phyloP scores from a whole-genome alignment of 2,329 filamentous ascomycete species.

The Hortaea sp. region DNA sequence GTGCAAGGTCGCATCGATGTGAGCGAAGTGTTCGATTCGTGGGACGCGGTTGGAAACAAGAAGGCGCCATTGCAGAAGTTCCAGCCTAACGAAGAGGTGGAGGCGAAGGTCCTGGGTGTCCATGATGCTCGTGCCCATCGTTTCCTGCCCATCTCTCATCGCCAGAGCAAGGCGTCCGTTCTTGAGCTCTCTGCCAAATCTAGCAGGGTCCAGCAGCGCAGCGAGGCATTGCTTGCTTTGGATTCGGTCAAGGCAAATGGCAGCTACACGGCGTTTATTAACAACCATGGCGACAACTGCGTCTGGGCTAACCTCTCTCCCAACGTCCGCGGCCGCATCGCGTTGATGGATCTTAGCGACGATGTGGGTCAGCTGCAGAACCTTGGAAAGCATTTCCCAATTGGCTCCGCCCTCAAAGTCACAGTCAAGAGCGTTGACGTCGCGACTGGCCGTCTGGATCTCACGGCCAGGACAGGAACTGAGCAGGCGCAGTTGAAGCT shows the following conservation, averaged over 20 bases:
- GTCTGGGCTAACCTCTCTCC: slow-evolving; percentile 89
- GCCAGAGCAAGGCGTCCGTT: slow-evolving; percentile 64
- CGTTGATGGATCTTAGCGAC: slow-evolving; percentile 74
- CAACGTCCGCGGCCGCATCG: slow-evolving; percentile 74
- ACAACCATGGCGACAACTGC: slow-evolving; percentile 70
- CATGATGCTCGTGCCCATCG: slow-evolving; percentile 85
- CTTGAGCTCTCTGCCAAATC: slow-evolving; percentile 77
- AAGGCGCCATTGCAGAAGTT: slow-evolving; percentile 73
- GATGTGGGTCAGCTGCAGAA: slow-evolving; percentile 72
- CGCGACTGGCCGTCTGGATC: slow-evolving; percentile 65
- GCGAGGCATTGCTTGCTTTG: slow-evolving; percentile 57
- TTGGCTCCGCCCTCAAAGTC: slow-evolving; percentile 80
- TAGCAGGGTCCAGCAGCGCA: slow-evolving; percentile 24
- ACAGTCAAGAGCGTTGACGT: slow-evolving; percentile 66
- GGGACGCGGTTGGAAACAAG: slow-evolving; percentile 74
- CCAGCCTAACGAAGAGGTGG: slow-evolving; percentile 57
- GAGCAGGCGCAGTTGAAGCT: slow-evolving; percentile 53
- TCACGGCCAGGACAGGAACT: slow-evolving; percentile 38
- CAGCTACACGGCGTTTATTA: slow-evolving; percentile 73
- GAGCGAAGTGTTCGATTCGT: slow-evolving; percentile 79
- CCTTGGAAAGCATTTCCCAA: slow-evolving; percentile 68
- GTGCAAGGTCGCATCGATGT: slow-evolving; percentile 88
- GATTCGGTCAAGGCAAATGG: slow-evolving; percentile 64
- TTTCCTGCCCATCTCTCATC: slow-evolving; percentile 84
- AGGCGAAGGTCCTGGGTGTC: slow-evolving; percentile 70